Base-by-base conservation (phyloP, 371 early-diverging fungal genomes). In the Mucor indicus region DNA sequence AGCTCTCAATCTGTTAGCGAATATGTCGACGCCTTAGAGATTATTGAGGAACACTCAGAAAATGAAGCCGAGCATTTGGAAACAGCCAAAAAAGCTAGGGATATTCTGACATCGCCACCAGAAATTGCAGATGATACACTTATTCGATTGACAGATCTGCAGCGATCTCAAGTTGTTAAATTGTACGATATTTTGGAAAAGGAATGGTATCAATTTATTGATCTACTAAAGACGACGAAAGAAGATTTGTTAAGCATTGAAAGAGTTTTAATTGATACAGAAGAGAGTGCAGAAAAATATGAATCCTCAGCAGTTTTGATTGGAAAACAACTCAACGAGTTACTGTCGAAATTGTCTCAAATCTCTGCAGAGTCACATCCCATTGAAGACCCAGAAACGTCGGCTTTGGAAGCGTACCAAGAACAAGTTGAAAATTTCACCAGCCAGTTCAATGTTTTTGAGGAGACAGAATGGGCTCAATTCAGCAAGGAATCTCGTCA, bases 141-240 rank as follows among this genome's bases (percentile, higher is more conserved):
- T 6, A 64, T 75, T 17, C 57, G 55, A n/a, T 44, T 75, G 27
- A 75, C 75, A 8, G 67, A 71, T 15, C 45, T 66, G 13, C 75
- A 75, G 35, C 64, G 64, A 0, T 47, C 52, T 2, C 64, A 66
- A 33, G 62, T 75, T 6, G 30, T 37, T 3, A 53, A 63, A 23
- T 44, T 75, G n/a, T 66, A 64, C 24, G 64, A 66, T 6, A 52
- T 57, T 41, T 43, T 75, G 17, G 36, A 45, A 9, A 57, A 51
- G 13, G 64, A 75, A 32, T 75, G 75, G 75, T 57, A 50, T n/a
- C 64, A 63, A 6, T 69, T 75, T 50, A 23, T 44, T 4, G 54
- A 57, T 4, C 42, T 67, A 1, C 36, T 75, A n/a, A 60, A 53
- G 11, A 49, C 50, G 11, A 75, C 75, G 3, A 68, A 69, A 29